Percentiles rank a stretch among this genome's conserved stretches.
Conservation (phyloP, 2,329 filamentous ascomycete species). For the Phaeosphaeriaceae sp. region DNA sequence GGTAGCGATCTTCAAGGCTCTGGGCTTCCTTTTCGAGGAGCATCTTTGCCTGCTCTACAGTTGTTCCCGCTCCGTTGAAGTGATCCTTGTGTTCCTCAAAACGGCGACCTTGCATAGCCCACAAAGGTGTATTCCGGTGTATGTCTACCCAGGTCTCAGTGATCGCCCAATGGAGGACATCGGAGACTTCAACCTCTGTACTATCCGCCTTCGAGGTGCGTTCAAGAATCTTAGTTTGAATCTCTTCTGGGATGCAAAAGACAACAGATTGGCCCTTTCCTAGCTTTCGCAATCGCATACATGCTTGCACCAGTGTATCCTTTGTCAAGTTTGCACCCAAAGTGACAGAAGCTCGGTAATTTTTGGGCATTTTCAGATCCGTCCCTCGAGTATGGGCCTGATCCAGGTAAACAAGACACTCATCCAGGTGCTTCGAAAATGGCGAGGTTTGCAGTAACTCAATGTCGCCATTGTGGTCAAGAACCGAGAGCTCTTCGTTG, state of each 20-base stretch:
- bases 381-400: slow-evolving; percentile 73
- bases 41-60: slow-evolving; percentile 37
- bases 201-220: slow-evolving; percentile 12
- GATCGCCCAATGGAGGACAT: slow-evolving; percentile 67
- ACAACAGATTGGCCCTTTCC: slow-evolving; percentile 69
- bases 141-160: slow-evolving; percentile 60
- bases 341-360: slow-evolving; percentile 69
- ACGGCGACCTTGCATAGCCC: slow-evolving; percentile 64
- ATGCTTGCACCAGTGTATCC: slow-evolving; percentile 70
- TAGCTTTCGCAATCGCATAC: slow-evolving; percentile 70
- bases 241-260: slow-evolving; percentile 66
- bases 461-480: slow-evolving; percentile 55
- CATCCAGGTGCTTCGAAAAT: slow-evolving; percentile 60
- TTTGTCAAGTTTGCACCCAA: slow-evolving; percentile 70
- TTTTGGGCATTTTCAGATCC: slow-evolving; percentile 64
- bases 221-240: slow-evolving; percentile 59
- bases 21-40: slow-evolving; percentile 62
- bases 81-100: slow-evolving; percentile 51
- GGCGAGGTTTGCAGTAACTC: slow-evolving; percentile 63
- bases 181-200: slow-evolving; percentile 44
- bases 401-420: slow-evolving; percentile 71
- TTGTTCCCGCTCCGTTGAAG: slow-evolving; percentile 38
- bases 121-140: slow-evolving; percentile 60
- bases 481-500: slow-evolving; percentile 59
- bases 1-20: slow-evolving; percentile 55